A percentile compares a stretch with the other conserved stretches of the same genome.
phyloP scores from a whole-genome alignment of 2,329 filamentous ascomycete species.

The Botryotinia globosa region DNA sequence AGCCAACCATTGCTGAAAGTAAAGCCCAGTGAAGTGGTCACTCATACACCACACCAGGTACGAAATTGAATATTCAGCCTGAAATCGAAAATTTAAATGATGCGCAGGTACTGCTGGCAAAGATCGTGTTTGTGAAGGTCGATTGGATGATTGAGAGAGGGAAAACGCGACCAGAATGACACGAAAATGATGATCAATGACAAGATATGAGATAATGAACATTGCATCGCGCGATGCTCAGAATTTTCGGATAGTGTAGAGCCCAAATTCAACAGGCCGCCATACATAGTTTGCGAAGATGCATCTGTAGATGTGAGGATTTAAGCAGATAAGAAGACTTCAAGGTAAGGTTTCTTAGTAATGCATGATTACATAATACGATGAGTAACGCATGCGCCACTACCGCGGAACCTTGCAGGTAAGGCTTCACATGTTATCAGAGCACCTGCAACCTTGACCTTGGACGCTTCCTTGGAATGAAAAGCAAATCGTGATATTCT shows the following conservation, averaged over 20 bases:
- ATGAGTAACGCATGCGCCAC: too few relatives aligned
- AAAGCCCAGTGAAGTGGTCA: constrained; percentile 11
- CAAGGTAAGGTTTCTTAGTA: not conserved
- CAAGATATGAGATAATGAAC: not conserved
- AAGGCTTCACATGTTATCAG: too few relatives aligned
- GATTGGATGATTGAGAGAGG: not conserved
- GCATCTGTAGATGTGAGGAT: not conserved
- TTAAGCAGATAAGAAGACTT: not conserved
- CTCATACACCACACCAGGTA: constrained; percentile 12
- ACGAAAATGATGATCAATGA: not conserved
- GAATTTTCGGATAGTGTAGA: not conserved
- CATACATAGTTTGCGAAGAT: too few relatives aligned
- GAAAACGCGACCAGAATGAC: not conserved
- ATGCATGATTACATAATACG: not conserved
- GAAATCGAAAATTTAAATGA: not conserved
- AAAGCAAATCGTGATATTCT: not conserved
- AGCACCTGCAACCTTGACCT: too few relatives aligned
- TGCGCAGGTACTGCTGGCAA: constrained; percentile 13
- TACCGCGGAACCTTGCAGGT: too few relatives aligned
- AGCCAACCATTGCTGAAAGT: constrained; percentile 2
- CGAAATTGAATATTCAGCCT: constrained; percentile 10
- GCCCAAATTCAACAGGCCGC: not conserved
- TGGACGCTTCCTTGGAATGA: too few relatives aligned
- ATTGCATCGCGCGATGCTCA: not conserved
- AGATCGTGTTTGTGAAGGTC: not conserved